phyloP scores from a whole-genome alignment of 768 basidiomycete genomes.

The Suillus decipiens region DNA sequence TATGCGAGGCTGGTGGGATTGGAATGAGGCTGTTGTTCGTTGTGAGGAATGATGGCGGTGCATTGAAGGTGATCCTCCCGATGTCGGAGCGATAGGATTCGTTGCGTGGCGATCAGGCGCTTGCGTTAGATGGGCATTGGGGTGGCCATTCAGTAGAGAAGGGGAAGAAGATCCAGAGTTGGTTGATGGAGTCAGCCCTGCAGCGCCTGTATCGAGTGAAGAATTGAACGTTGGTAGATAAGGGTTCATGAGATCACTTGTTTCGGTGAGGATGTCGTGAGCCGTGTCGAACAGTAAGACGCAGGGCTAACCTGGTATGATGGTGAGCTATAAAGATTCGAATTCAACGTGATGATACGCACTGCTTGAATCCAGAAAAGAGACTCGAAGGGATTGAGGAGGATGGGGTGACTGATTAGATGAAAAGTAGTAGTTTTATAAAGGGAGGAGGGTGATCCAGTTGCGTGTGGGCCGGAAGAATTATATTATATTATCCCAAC shows the following conservation, averaged over 20 bases:
- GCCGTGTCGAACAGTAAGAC: not conserved
- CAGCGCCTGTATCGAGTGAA: not conserved
- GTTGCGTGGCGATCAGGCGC: not conserved
- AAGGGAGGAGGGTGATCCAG: not conserved
- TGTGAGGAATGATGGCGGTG: not conserved
- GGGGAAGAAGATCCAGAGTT: constrained; percentile 1
- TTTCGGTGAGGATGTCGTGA: not conserved
- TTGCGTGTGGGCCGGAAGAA: constrained; percentile 7
- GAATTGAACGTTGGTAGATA: not conserved
- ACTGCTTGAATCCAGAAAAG: not conserved
- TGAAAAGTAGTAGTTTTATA: not conserved
- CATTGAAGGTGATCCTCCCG: not conserved
- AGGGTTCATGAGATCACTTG: constrained; percentile 3
- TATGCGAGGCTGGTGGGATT: not conserved
- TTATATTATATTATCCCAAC: constrained; percentile 6
- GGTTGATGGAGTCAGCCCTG: not conserved
- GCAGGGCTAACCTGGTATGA: not conserved
- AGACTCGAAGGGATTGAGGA: not conserved
- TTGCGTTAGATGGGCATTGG: constrained; percentile 3
- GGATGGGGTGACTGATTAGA: constrained; percentile 5
- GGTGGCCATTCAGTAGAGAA: not conserved
- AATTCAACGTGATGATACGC: not conserved
- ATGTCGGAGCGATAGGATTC: not conserved
- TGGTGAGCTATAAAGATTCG: not conserved
- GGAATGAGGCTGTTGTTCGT: not conserved